Evolutionary conservation across 257 asterid species (phyloP), one percentile per base, ranked within the genome.

Genomic region (Lavandula angustifolia): DNA sequence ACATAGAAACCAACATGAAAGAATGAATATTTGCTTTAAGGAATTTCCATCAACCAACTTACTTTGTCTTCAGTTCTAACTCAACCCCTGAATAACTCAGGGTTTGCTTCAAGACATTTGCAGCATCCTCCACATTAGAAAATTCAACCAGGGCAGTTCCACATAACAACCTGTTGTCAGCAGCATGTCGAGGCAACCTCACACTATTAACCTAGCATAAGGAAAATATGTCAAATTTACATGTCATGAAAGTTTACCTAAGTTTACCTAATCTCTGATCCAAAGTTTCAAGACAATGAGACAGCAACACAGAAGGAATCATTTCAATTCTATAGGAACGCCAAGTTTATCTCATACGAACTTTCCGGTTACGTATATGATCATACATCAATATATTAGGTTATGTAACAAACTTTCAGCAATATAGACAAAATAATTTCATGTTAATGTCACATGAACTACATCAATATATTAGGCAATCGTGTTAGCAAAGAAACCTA

Each of bases 141-240:
- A 94, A 90, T 75, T 94, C 97, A 68, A 94, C 59, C 64, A 94
- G 75, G 12, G 99, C 98, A 17, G 96, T 90, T 42, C 99, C 99
- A 31, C 91, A 84, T 31, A 87, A 84, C 78, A 83, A 51, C 78
- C 85, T 86, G 61, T 77, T 94, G 74, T 90, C 95, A 62, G 94
- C 88, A 73, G 83, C 96, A 80, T 87, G 99, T 7, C 95, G 98
- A 47, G 96, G 99, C 48, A 90, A 80, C 87, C 99, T 83, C 83
- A 94, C 99, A 74, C 99, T 94, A 68, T 84, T 94, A 68, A 94
- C 99, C 99, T 94, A 56, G 73, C 46, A 69, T 11, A 55, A 49
- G 64, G 33, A 62, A 66, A 50, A 64, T 46, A 62, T n/a, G 31
- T 3, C 17, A n/a, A 43, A 38, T 22, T 46, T 11, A 68, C 47